Base-by-base conservation (phyloP, 139 green algal species). In the Picochlorum sp. region DNA sequence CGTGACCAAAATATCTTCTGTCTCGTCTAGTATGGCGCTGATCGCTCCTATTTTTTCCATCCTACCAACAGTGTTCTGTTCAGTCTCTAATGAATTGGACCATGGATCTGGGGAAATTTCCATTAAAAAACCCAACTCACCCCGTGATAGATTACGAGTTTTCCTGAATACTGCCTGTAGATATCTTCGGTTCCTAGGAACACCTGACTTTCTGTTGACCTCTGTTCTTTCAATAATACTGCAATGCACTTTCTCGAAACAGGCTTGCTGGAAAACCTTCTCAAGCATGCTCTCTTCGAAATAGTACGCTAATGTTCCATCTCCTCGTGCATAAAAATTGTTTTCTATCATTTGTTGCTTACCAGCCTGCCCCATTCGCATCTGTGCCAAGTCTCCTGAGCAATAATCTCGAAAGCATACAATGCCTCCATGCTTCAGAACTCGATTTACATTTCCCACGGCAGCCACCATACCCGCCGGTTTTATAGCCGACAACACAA, bases 401-500 rank as follows among this genome's bases (percentile, higher is more conserved):
- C 77, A 84, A 66, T 91, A 91, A 68, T 89, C 84, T 45, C 88
- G 52, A 68, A 95, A 87, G 15, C 91, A 69, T 20, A 95, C 58
- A 26, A 67, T 59, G 4, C 85, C 88, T 1, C 24, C 61, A 4
- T 89, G 82, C 0, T 75, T 72, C 38, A 50, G 13, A 20, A n/a
- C 24, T 8, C n/a, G 6, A 8, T 32, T 50, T 21, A 73, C 54
- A 14, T 62, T 73, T 37, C 18, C 26, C 21, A 73, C n/a, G 24
- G 65, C 65, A 56, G 57, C 9, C 30, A 49, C 62, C 84, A 94
- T 90, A 6, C 72, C 77, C 15, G 80, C 71, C 0, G 86, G 89
- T 9, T 80, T 69, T 6, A 98, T 87, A 1, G 92, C 92, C 0
- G 87, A 96, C 49, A 98, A 77, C 28, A 96, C 88, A 76, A 98